A percentile compares a stretch with the other conserved stretches of the same genome.
These are phyloP conservation scores for Didymellaceae sp. DNA, from an alignment of 2,329 filamentous ascomycete species.

Conservation along the genomic window DNA sequence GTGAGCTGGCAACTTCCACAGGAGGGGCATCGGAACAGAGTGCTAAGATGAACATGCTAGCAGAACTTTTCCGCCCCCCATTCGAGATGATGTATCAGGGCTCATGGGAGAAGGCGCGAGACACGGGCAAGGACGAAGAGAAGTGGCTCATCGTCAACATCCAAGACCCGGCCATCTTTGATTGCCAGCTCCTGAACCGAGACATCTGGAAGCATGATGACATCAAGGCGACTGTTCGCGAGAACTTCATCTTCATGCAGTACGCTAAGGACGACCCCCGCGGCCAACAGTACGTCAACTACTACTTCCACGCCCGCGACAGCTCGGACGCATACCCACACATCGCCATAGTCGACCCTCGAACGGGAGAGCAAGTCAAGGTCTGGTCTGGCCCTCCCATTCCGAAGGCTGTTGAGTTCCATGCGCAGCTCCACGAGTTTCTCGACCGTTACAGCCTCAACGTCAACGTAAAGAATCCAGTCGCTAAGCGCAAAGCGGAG, in stretches of 20 bases:
- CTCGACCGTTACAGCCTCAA: slow-evolving; percentile 95
- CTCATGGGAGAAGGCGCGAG: slow-evolving; percentile 82
- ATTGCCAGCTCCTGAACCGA: slow-evolving; percentile 91
- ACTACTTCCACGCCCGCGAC: slow-evolving; percentile 84
- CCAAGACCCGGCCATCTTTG: slow-evolving; percentile 90
- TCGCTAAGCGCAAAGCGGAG: slow-evolving; percentile 78
- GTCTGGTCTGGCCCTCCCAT: slow-evolving; percentile 88
- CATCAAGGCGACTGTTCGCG: slow-evolving; percentile 79
- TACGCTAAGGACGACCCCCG: slow-evolving; percentile 85
- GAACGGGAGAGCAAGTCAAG: slow-evolving; percentile 97
- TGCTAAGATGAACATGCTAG: slow-evolving; percentile 77
- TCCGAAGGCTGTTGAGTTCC: slow-evolving; percentile 77
- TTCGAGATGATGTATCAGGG: slow-evolving; percentile 85
- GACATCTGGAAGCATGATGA: slow-evolving; percentile 92
- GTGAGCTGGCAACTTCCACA: slow-evolving; percentile 65
- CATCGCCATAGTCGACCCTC: slow-evolving; percentile 92
- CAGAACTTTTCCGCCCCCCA: slow-evolving; percentile 90
- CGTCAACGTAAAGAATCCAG: slow-evolving; percentile 88
- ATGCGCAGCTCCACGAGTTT: slow-evolving; percentile 92
- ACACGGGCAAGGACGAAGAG: slow-evolving; percentile 82
- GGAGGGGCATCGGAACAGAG: slow-evolving; percentile 70
- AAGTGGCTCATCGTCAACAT: slow-evolving; percentile 98
- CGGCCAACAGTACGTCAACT: slow-evolving; percentile 82
- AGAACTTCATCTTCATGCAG: slow-evolving; percentile 96
- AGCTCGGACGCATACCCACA: slow-evolving; percentile 92